Evolutionary conservation across 1,139 yeast genomes (phyloP).

Genomic region (Saccharomyces hybrid): DNA sequence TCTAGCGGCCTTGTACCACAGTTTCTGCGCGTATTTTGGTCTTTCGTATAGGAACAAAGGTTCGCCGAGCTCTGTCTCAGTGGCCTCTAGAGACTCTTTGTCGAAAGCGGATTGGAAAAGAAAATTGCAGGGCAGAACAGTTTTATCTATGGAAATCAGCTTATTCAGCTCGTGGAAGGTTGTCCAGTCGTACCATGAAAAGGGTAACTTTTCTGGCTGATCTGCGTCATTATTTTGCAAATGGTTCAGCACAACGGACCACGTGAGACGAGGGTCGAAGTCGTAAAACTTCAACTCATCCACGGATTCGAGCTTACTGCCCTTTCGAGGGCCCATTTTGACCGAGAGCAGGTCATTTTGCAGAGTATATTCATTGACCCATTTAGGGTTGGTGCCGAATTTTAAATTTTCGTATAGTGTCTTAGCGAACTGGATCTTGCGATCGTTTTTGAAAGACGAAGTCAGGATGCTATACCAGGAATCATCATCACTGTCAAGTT

Average conservation of each 20-base stretch:
- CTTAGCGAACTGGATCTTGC: conserved; percentile 12
- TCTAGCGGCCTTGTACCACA: conserved; percentile 10
- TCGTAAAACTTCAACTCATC: conserved; percentile 20
- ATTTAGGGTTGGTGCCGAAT: conserved; percentile 13
- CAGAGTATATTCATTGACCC: conserved; percentile 18
- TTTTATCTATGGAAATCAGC: conserved; percentile 11
- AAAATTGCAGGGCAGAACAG: conserved; percentile 8
- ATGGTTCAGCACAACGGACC: conserved; percentile 18
- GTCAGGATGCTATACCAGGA: neutral
- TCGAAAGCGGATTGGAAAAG: conserved; percentile 10
- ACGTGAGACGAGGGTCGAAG: conserved; percentile 21
- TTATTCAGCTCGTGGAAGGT: conserved; percentile 21
- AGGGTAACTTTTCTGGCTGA: conserved; percentile 4
- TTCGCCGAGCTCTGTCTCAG: conserved; percentile 11
- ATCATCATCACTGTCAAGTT: neutral
- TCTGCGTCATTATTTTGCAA: conserved; percentile 10
- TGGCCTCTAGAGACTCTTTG: conserved; percentile 5
- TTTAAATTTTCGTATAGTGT: conserved; percentile 16
- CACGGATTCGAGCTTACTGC: conserved; percentile 9
- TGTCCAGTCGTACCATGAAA: conserved; percentile 28
- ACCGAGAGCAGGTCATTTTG: conserved; percentile 14
- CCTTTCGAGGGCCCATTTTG: conserved; percentile 12
- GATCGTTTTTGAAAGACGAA: neutral
- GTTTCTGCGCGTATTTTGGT: conserved; percentile 7
- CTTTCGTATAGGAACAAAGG: conserved; percentile 11